Evolutionary conservation across 2,329 filamentous ascomycete genomes (phyloP).

Genomic region (Penicillium frequentans): DNA sequence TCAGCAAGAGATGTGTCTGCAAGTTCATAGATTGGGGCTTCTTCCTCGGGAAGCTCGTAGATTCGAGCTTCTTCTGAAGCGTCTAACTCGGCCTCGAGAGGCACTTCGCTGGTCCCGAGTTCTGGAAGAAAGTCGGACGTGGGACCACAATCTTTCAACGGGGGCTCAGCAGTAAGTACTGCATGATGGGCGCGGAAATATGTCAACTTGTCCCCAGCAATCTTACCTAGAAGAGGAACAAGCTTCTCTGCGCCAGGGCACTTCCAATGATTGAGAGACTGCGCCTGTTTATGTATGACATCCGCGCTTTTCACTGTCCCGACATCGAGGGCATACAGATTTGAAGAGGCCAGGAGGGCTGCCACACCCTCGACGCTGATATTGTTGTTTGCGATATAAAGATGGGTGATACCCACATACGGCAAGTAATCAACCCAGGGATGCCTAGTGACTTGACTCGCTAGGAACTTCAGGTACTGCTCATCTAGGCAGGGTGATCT

Average conservation of each 20-base stretch:
- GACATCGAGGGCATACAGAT: slow-evolving; percentile 57
- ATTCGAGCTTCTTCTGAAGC: slow-evolving; percentile 25
- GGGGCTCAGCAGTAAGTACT: slow-evolving; percentile 51
- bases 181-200: slow-evolving; percentile 58
- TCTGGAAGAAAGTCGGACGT: slow-evolving; percentile 32
- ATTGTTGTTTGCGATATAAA: slow-evolving; percentile 58
- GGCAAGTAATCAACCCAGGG: slow-evolving; percentile 58
- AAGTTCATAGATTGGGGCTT: slow-evolving; percentile 39
- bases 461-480: slow-evolving; percentile 51
- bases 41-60: slow-evolving; percentile 36
- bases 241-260: slow-evolving; percentile 57
- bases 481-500: slow-evolving; percentile 42
- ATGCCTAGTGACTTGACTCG: slow-evolving; percentile 51
- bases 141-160: slow-evolving; percentile 29
- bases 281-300: slow-evolving; percentile 22
- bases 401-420: slow-evolving; percentile 58
- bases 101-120: slow-evolving; percentile 30
- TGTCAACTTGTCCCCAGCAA: slow-evolving; percentile 49
- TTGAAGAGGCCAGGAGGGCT: slow-evolving; percentile 51
- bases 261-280: slow-evolving; percentile 10
- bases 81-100: slow-evolving; percentile 29
- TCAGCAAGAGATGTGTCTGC: slow-evolving; percentile 31
- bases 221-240: slow-evolving; percentile 50
- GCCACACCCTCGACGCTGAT: slow-evolving; percentile 58
- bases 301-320: slow-evolving; percentile 48